phyloP scores from a whole-genome alignment of 73 alveolate species.

The Paraurostyla sp. region DNA sequence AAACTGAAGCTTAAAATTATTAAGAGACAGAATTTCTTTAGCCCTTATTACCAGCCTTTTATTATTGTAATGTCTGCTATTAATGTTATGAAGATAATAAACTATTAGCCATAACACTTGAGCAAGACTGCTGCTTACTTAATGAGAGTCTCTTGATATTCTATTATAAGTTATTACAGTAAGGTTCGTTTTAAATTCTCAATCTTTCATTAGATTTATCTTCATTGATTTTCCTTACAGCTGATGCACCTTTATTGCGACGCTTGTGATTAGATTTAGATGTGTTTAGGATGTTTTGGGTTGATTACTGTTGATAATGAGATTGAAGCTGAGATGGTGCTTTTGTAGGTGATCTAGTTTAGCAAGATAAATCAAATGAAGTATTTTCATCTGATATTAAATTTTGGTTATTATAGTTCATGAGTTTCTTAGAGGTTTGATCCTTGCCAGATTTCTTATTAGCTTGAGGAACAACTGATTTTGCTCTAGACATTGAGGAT shows the following conservation, averaged over 20 bases:
- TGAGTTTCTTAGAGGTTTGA: background rate
- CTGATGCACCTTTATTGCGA: background rate
- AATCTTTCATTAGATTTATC: conserved; percentile 23
- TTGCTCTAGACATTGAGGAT: conserved; percentile 55
- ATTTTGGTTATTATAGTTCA: background rate
- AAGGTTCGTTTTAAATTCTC: background rate
- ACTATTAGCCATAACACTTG: too few species aligned
- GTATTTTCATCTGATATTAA: background rate
- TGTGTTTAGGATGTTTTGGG: too few species aligned
- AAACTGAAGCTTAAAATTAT: too few species aligned
- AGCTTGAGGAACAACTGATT: conserved; percentile 31
- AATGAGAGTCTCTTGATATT: too few species aligned
- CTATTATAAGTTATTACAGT: too few species aligned
- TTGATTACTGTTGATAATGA: background rate
- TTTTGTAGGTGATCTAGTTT: background rate
- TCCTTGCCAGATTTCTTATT: background rate
- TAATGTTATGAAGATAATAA: too few species aligned
- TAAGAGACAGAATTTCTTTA: too few species aligned
- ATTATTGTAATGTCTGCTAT: too few species aligned
- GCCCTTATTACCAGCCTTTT: too few species aligned
- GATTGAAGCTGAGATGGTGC: background rate
- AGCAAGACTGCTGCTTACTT: too few species aligned
- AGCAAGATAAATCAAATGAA: conserved; percentile 14
- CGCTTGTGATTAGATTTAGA: conserved; percentile 4
- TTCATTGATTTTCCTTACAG: background rate